Conservation (phyloP, 768 basidiomycete species). For the Austroboletus eburneus region DNA sequence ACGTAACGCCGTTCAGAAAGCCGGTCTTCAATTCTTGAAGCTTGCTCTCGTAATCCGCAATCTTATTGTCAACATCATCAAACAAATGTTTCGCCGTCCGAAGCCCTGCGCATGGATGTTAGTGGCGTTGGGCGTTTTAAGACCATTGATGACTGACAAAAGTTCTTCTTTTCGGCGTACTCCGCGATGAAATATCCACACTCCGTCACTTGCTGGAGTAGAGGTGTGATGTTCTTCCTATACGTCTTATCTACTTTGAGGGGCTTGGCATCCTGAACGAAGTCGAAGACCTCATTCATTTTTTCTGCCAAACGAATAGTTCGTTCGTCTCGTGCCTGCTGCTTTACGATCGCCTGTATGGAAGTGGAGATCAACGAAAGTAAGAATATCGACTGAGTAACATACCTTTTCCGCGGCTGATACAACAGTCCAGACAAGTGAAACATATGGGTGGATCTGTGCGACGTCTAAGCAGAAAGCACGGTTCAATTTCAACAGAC, state of each 20-base stretch:
- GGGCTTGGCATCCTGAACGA: background rate
- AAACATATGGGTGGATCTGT: background rate
- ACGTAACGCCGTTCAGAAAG: conserved; percentile 13
- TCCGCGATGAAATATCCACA: background rate
- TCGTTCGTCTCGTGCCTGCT: background rate
- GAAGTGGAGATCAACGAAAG: background rate
- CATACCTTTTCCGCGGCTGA: background rate
- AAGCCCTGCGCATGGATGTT: conserved; percentile 7
- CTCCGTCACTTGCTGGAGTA: background rate
- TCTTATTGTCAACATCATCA: conserved; percentile 17
- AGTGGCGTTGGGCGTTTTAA: background rate
- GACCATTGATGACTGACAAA: conserved; percentile 2
- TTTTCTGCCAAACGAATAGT: background rate
- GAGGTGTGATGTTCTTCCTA: background rate
- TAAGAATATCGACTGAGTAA: background rate
- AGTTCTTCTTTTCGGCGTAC: background rate
- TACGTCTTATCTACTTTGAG: background rate
- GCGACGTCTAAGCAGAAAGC: background rate
- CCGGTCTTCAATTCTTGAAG: conserved; percentile 16
- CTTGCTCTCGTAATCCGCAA: conserved; percentile 15
- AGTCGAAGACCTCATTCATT: background rate
- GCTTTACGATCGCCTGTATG: background rate
- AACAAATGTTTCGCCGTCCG: conserved; percentile 11
- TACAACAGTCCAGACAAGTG: background rate
- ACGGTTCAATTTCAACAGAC: background rate